Evolutionary conservation across 2,329 filamentous ascomycete species (phyloP).

Genomic region (Trichoderma atrobrunneum): DNA sequence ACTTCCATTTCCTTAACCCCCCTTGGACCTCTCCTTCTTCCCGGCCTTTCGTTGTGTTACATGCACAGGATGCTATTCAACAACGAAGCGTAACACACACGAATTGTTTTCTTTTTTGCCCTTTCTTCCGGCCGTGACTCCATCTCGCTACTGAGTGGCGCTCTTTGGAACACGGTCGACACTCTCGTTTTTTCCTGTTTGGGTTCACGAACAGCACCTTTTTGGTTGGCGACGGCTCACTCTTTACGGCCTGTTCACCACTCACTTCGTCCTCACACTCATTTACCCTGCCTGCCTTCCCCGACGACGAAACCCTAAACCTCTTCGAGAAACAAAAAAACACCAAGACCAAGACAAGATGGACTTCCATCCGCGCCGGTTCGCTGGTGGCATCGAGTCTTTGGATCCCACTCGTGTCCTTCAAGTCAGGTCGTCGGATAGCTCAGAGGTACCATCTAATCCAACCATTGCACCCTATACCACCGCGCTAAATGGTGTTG

Average conservation of each 20-base stretch:
- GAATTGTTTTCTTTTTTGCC: slow-evolving; percentile 7
- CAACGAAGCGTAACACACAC: slow-evolving; percentile 11
- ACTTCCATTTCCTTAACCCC: not conserved
- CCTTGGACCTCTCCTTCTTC: not conserved
- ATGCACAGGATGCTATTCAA: slow-evolving; percentile 19
- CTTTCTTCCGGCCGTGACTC: slow-evolving; percentile 15
- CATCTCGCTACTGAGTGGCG: slow-evolving; percentile 14
- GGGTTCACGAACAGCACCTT: slow-evolving; percentile 1
- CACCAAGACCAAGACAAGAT: slow-evolving; percentile 27
- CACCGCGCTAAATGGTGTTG: slow-evolving; percentile 57
- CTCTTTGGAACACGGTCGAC: slow-evolving; percentile 13
- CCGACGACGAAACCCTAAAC: not conserved
- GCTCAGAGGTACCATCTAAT: slow-evolving; percentile 35
- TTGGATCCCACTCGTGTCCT: slow-evolving; percentile 34
- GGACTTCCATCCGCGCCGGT: slow-evolving; percentile 33
- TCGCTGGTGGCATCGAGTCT: slow-evolving; percentile 31
- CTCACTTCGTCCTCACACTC: not conserved
- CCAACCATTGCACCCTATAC: slow-evolving; percentile 56
- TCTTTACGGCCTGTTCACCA: not conserved
- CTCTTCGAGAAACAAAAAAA: not conserved
- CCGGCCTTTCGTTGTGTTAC: slow-evolving; percentile 5
- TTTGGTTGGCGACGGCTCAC: slow-evolving; percentile 11
- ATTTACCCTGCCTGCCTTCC: slow-evolving; percentile 7
- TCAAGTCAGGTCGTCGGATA: slow-evolving; percentile 29
- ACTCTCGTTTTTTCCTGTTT: slow-evolving; percentile 3